Evolutionary conservation across 2,329 filamentous ascomycete genomes (phyloP).

Genomic region (Thelonectria olida): DNA sequence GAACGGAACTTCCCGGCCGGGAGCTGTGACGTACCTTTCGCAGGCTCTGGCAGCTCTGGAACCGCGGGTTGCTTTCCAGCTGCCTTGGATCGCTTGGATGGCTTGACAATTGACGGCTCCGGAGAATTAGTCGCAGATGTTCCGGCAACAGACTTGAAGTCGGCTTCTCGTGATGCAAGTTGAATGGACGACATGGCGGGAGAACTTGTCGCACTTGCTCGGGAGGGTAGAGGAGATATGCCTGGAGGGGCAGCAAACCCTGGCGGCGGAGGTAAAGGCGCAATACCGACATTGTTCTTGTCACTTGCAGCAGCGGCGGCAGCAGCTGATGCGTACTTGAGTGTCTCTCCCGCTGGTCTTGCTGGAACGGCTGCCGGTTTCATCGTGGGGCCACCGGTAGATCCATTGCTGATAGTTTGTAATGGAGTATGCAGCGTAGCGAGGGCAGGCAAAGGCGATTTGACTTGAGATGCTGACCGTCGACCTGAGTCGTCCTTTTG

Average conservation of each 20-base stretch:
- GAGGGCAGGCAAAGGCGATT: slow-evolving; percentile 91
- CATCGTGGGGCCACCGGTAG: slow-evolving; percentile 71
- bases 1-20: background rate
- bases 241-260: slow-evolving; percentile 57
- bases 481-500: slow-evolving; percentile 66
- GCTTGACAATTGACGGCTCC: slow-evolving; percentile 41
- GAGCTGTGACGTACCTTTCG: slow-evolving; percentile 52
- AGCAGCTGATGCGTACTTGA: slow-evolving; percentile 97
- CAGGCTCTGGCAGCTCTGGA: slow-evolving; percentile 53
- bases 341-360: slow-evolving; percentile 84
- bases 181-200: slow-evolving; percentile 60
- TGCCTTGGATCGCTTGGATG: slow-evolving; percentile 53
- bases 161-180: slow-evolving; percentile 51
- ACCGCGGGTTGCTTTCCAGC: slow-evolving; percentile 55
- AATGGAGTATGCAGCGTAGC: slow-evolving; percentile 86
- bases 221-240: slow-evolving; percentile 63
- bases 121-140: slow-evolving; percentile 38
- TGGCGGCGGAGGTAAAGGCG: slow-evolving; percentile 90
- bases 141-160: slow-evolving; percentile 41
- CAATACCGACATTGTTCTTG: slow-evolving; percentile 88
- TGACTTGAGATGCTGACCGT: slow-evolving; percentile 88
- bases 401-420: slow-evolving; percentile 67
- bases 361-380: slow-evolving; percentile 91
- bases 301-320: slow-evolving; percentile 92
- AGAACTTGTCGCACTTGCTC: slow-evolving; percentile 63